Evolutionary conservation across 352 stramenopile genomes (phyloP).

Genomic region (Pseudoperonospora humuli): DNA sequence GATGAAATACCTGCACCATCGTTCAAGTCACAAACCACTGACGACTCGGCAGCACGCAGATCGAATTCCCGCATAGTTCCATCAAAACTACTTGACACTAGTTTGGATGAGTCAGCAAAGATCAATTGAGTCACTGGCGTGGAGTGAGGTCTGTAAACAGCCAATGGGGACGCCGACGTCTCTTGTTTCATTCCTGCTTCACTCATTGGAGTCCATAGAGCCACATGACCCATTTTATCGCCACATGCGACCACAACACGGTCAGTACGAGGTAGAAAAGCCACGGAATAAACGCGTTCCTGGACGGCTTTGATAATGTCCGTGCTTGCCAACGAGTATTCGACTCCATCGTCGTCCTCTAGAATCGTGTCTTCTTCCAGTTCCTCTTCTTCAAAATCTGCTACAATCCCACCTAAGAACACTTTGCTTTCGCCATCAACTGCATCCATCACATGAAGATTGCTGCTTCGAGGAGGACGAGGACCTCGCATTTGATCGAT

Average conservation of each 20-base stretch:
- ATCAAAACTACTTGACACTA: constrained; percentile 70
- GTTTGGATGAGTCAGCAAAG: constrained; percentile 47
- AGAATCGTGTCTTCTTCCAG: constrained; percentile 26
- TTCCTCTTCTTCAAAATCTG: constrained; percentile 27
- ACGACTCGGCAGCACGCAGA: constrained; percentile 40
- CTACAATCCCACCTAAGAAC: constrained; percentile 36
- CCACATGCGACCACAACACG: constrained; percentile 54
- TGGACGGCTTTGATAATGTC: constrained; percentile 71
- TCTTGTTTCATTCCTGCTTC: constrained; percentile 11
- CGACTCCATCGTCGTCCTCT: constrained; percentile 27
- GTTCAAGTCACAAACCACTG: constrained; percentile 41
- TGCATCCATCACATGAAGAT: constrained; percentile 20
- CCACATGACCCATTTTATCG: constrained; percentile 70
- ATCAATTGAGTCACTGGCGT: constrained; percentile 58
- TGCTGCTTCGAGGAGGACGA: constrained; percentile 6
- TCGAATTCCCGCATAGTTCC: constrained; percentile 64
- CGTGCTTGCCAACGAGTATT: constrained; percentile 38
- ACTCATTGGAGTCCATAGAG: constrained; percentile 45
- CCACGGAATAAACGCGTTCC: constrained; percentile 70
- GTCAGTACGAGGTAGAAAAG: constrained; percentile 60
- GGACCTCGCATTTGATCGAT: constrained; percentile 6
- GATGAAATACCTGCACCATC: constrained; percentile 53
- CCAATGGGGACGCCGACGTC: constrained; percentile 18
- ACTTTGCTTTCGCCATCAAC: constrained; percentile 25
- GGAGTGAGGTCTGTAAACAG: constrained; percentile 60